Percentiles rank a stretch among this genome's conserved stretches.
Conservation (phyloP, 129 eudicot species). For the Artemisia argyi region DNA sequence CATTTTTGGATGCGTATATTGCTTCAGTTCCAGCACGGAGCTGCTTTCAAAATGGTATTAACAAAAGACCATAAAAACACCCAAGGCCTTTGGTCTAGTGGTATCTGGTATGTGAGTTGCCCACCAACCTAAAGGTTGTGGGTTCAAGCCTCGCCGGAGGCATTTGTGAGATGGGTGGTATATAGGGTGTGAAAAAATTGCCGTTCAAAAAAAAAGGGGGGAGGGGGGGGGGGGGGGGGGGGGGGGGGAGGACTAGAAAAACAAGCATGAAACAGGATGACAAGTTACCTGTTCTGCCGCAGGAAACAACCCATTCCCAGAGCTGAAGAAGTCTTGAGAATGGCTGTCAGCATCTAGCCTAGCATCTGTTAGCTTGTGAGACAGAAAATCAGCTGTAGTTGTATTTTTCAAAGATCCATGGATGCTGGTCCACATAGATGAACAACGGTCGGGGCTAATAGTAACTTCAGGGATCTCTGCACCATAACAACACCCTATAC, state of each 20-base stretch:
- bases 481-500: neutral
- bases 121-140: too few relatives aligned
- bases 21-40: slow-evolving; percentile 4
- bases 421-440: neutral
- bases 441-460: neutral
- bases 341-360: slow-evolving; percentile 23
- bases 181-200: too few relatives aligned
- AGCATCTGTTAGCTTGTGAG: slow-evolving; percentile 21
- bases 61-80: neutral
- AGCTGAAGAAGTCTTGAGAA: slow-evolving; percentile 10
- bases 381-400: slow-evolving; percentile 17
- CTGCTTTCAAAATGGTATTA: slow-evolving; percentile 3
- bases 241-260: neutral
- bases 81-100: too few relatives aligned
- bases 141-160: too few relatives aligned
- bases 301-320: slow-evolving; percentile 5
- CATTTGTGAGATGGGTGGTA: too few relatives aligned
- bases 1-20: neutral
- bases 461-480: slow-evolving; percentile 13
- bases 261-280: neutral
- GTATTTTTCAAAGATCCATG: neutral
- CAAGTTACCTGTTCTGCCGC: slow-evolving; percentile 1
- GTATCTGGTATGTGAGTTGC: too few relatives aligned
- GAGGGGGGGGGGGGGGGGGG: too few relatives aligned
- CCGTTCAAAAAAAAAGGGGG: too few relatives aligned